phyloP scores from a whole-genome alignment of 2,329 filamentous ascomycete species.

The Huntiella omanensis region DNA sequence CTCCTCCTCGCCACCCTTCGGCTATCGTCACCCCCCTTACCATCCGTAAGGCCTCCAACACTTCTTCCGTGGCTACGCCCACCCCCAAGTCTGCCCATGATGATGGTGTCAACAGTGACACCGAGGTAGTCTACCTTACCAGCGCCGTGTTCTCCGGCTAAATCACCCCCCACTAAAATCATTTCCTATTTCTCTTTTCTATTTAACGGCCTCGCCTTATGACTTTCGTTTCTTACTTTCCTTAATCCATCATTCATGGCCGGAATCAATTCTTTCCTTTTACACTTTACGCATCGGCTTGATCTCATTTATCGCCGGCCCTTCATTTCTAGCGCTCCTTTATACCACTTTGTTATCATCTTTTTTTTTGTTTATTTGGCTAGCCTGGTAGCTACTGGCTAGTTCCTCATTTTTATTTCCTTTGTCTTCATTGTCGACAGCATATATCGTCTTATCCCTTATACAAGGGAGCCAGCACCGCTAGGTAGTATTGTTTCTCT shows the following conservation, averaged over 20 bases:
- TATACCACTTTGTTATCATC: no score
- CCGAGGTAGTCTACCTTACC: constrained; percentile 25
- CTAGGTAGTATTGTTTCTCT: neutral
- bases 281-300: neutral
- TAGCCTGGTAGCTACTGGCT: no score
- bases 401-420: neutral
- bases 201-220: constrained; percentile 2
- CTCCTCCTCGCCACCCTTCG: constrained; percentile 1
- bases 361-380: no score
- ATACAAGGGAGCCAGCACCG: no score
- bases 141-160: constrained; percentile 30
- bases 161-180: neutral
- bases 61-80: constrained; percentile 15
- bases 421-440: neutral
- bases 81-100: constrained; percentile 13
- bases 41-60: constrained; percentile 19
- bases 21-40: constrained; percentile 14
- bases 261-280: neutral
- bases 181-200: constrained; percentile 5
- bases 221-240: constrained; percentile 1
- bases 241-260: neutral
- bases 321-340: neutral
- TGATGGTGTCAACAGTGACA: constrained; percentile 15
- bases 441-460: neutral
- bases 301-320: neutral